Evolutionary conservation across 805 yeast species (phyloP), one percentile per base, ranked within the genome.

Genomic region (Metschnikowia matae): DNA sequence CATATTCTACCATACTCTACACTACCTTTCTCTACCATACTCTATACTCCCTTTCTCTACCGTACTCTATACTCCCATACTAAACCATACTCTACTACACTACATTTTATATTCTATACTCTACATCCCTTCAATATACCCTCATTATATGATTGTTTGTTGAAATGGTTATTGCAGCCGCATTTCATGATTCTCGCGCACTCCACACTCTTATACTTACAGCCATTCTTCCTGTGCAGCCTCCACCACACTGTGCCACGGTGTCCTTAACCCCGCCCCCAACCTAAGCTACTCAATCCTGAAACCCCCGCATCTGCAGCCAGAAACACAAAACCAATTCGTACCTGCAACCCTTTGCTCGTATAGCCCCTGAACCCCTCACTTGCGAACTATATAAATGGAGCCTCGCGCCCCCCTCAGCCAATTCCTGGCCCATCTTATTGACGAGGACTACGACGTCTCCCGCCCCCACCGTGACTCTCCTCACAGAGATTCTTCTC

Each of bases 361-460:
- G 29, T 26, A 2, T 26, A n/a, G 38, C 18, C 38, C 38, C 18
- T 35, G 20, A 35, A 35, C 20, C 34, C 43, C 43, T 40, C 18
- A n/a, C n/a, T n/a, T 1, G 43, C 21, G 42, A 34, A n/a, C 18
- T 20, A 42, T 42, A 33, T 42, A 42, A 42, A 42, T 42, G 45
- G 45, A 42, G 37, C 38, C 45, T 21, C 45, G 45, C 38, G 31
- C 45, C 17, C 21, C 45, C 21, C 43, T 29, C 36, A 45, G 38
- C 40, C 53, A 49, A 32, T 50, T 52, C 18, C 54, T 48, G 38
- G 54, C 46, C 26, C 55, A 53, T 44, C 43, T 48, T 31, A 50
- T 53, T 35, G 55, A 53, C 40, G 55, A 53, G 40, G 54, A 50
- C 40, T 53, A 48, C 39, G 40, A 35, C 21, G 26, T 43, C 23